Evolutionary conservation across 345 rosid genomes (phyloP).

Genomic region (Syzygium oleosum): DNA sequence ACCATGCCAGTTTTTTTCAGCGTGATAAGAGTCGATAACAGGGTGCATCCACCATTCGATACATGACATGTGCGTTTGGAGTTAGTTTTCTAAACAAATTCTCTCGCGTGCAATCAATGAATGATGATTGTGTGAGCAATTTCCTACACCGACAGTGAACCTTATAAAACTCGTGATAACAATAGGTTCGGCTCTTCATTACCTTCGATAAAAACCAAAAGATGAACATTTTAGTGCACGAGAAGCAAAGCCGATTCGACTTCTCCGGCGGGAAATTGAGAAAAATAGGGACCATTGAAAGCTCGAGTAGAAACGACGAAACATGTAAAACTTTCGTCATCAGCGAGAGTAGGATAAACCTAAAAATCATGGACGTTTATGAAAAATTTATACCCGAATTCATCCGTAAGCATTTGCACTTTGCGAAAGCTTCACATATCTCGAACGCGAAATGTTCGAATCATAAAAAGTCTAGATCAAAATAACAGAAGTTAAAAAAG

Average conservation of each 20-base stretch:
- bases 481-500: too few species aligned
- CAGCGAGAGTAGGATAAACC: too few species aligned
- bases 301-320: neutral
- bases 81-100: neutral
- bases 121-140: neutral
- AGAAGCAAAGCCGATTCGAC: neutral
- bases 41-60: neutral
- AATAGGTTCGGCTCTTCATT: neutral
- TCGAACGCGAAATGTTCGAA: too few species aligned
- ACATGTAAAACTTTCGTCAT: too few species aligned
- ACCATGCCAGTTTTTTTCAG: neutral
- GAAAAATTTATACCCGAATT: neutral
- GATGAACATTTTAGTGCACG: neutral
- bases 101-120: neutral
- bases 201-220: neutral
- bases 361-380: neutral
- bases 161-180: neutral
- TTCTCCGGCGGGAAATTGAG: neutral
- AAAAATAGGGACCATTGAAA: neutral
- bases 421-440: neutral
- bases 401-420: too few species aligned
- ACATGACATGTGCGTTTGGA: too few species aligned
- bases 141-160: neutral
- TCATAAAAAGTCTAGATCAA: too few species aligned
- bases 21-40: neutral